Evolutionary conservation across 2,329 filamentous ascomycete genomes (phyloP).

Genomic region (Colletotrichum sidae): DNA sequence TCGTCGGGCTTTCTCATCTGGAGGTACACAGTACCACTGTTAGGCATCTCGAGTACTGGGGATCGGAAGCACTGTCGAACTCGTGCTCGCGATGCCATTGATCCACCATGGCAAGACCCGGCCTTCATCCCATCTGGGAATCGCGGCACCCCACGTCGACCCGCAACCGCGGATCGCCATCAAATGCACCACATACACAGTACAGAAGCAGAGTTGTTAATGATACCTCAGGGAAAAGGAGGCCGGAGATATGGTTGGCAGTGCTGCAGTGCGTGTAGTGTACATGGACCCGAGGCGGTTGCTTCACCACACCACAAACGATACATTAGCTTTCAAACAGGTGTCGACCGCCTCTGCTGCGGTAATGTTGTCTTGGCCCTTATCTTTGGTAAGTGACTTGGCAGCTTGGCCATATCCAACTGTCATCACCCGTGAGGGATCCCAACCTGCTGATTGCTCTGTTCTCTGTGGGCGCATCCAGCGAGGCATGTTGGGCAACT

Average conservation of each 20-base stretch:
- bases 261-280: background rate
- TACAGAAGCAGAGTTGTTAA: slow-evolving; percentile 26
- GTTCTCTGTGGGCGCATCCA: slow-evolving; percentile 15
- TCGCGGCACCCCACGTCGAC: slow-evolving; percentile 25
- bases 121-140: slow-evolving; percentile 8
- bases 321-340: slow-evolving; percentile 7
- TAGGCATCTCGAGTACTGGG: slow-evolving; percentile 1
- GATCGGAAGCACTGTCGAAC: slow-evolving; percentile 15
- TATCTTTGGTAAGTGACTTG: slow-evolving; percentile 2
- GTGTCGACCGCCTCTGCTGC: slow-evolving; percentile 2
- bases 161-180: slow-evolving; percentile 34
- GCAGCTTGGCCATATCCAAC: slow-evolving; percentile 19
- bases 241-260: slow-evolving; percentile 2
- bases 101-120: background rate
- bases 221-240: slow-evolving; percentile 6
- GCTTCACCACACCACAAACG: slow-evolving; percentile 16
- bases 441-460: slow-evolving; percentile 14
- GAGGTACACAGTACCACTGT: no score
- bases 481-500: background rate
- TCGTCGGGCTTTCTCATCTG: background rate
- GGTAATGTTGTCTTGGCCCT: background rate
- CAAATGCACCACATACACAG: slow-evolving; percentile 16
- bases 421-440: slow-evolving; percentile 5
- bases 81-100: slow-evolving; percentile 9
- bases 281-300: background rate